Evolutionary conservation across 495 filamentous ascomycete species (phyloP), one percentile per base, ranked within the genome.

Genomic region (Baudoinia panamericana): DNA sequence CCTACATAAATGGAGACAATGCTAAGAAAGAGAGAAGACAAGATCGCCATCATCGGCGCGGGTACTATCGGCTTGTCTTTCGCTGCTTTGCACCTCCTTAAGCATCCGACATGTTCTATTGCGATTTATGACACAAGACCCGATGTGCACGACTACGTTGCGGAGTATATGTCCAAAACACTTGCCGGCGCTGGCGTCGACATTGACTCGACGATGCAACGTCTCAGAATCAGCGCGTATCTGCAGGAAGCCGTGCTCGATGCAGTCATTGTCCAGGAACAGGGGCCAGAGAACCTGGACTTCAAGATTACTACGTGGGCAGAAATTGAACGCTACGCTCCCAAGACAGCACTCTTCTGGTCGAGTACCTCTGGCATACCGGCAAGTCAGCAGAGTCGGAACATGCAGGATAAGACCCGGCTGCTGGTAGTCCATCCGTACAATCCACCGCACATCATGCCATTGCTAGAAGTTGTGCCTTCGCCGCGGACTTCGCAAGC

Each of bases 381-480:
- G 0, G 68, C 71, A 0, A 69, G 64, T 1, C 51, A 43, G 25
- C 72, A 78, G 38, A 46, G 38, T 2, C 31, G 36, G 10, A 28
- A 55, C 1, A 61, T 70, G 56, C 33, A 53, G 17, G 62, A 71
- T 22, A 62, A 56, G 11, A 58, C 51, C 7, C 58, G 72, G 1
- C 48, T 78, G 3, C 41, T 76, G 0, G 64, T 75, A 4, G 71
- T 71, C 15, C 75, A 78, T 50, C 73, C 73, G 0, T 80, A 72
- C 45, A 77, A 78, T 28, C 75, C 71, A 13, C 75, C 72, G 5
- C 71, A 78, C 50, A 61, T 78, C 21, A 76, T 78, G 66, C 73
- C 74, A 0, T 48, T 78, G 0, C 56, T 77, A n/a, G 72, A 77
- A 53, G 55, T 76, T 39, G 74, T 76, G 1, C 72, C 72, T 0